Conservation (phyloP, 202 grass and related monocot genomes). For the Panicum virgatum region DNA sequence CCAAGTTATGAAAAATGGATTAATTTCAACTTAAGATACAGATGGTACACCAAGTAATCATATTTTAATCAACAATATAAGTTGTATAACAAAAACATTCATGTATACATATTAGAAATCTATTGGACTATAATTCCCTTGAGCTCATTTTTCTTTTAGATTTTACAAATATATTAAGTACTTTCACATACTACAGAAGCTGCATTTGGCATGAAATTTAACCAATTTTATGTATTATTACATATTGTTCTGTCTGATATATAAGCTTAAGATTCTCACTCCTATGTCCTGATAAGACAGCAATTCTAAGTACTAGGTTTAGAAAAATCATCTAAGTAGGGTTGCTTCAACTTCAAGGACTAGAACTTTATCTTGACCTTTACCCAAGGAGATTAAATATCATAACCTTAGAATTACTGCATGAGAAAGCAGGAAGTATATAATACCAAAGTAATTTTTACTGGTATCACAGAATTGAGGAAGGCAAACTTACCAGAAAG, state of each 20-base stretch:
- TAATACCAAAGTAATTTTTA: slow-evolving; percentile 11
- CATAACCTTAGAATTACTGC: slow-evolving; percentile 3
- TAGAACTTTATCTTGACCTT: background rate
- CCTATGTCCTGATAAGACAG: background rate
- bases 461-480: background rate
- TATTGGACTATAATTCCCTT: background rate
- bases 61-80: background rate
- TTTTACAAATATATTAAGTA: background rate
- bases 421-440: background rate
- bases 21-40: background rate
- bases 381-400: background rate
- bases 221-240: background rate
- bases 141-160: background rate
- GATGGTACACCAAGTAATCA: background rate
- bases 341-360: background rate
- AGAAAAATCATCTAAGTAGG: background rate
- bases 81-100: background rate
- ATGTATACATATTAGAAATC: too few relatives aligned
- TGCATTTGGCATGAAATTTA: background rate
- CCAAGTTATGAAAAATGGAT: background rate
- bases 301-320: background rate
- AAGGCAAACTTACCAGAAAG: slow-evolving; percentile 76
- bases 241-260: background rate
- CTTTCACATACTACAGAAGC: background rate
- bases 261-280: background rate